Conservation (phyloP, 23 red algal genomes). For the Chondrus crispus region DNA sequence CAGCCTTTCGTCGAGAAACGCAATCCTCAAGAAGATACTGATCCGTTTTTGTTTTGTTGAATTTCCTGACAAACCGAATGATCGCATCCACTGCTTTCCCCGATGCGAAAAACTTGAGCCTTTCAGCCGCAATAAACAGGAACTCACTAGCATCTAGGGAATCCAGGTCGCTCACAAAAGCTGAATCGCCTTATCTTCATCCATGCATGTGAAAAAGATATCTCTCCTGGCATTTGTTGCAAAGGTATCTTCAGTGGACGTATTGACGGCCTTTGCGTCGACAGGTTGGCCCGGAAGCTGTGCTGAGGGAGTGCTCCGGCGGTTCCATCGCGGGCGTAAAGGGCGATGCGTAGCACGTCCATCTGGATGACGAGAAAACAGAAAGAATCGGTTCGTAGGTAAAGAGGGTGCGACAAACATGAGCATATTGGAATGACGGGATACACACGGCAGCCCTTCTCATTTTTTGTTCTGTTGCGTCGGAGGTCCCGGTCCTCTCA, state of each 20-base stretch:
- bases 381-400: too few species aligned
- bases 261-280: too few species aligned
- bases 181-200: conserved; percentile 18
- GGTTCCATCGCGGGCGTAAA: too few species aligned
- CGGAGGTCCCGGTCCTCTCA: too few species aligned
- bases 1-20: conserved; percentile 59
- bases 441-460: too few species aligned
- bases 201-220: conserved; percentile 72
- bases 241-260: conserved; percentile 65
- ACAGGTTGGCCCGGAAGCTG: too few species aligned
- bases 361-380: too few species aligned
- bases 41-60: not conserved
- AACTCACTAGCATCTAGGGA: conserved; percentile 20
- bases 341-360: too few species aligned
- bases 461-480: too few species aligned
- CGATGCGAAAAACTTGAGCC: conserved; percentile 74
- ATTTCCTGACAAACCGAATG: conserved; percentile 36
- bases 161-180: conserved; percentile 28
- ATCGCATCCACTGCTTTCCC: conserved; percentile 22
- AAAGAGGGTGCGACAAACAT: too few species aligned
- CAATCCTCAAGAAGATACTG: conserved; percentile 38
- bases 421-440: too few species aligned
- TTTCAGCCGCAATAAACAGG: conserved; percentile 72
- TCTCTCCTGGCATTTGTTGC: conserved; percentile 49
- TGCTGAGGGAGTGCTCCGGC: too few species aligned